Evolutionary conservation across 176 grass and related monocot genomes (phyloP).

Genomic region (Musa beccarii): DNA sequence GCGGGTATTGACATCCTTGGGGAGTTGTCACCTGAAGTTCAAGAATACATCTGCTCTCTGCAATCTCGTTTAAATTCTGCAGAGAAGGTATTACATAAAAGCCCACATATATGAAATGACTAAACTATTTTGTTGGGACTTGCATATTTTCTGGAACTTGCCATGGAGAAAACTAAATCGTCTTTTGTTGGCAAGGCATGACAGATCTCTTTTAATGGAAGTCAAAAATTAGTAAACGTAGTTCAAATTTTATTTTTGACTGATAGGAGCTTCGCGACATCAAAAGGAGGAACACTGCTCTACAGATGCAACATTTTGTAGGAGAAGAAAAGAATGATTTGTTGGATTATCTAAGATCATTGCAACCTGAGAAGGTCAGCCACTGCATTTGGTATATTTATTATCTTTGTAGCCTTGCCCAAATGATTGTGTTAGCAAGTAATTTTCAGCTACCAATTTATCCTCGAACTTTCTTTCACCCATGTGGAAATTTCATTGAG

Average conservation of each 20-base stretch:
- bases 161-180: neutral
- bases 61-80: slow-evolving; percentile 82
- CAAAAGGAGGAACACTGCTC: slow-evolving; percentile 78
- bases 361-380: slow-evolving; percentile 38
- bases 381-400: neutral
- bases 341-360: slow-evolving; percentile 41
- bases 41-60: slow-evolving; percentile 69
- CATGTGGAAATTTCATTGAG: neutral
- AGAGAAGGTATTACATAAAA: slow-evolving; percentile 48
- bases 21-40: slow-evolving; percentile 49
- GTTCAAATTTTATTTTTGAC: neutral
- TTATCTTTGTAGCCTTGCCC: neutral
- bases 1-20: slow-evolving; percentile 38
- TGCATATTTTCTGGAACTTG: neutral
- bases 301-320: slow-evolving; percentile 97
- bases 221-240: neutral
- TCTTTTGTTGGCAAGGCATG: neutral
- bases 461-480: neutral
- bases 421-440: neutral
- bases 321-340: slow-evolving; percentile 48
- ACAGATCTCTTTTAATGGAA: neutral
- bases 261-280: slow-evolving; percentile 77
- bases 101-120: neutral
- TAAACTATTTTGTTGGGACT: neutral
- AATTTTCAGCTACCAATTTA: neutral